A percentile compares a stretch with the other conserved stretches of the same genome.
Evolutionary conservation across 1,284 basidiomycete genomes (phyloP).

Genomic region (Farysia itapuensis): DNA sequence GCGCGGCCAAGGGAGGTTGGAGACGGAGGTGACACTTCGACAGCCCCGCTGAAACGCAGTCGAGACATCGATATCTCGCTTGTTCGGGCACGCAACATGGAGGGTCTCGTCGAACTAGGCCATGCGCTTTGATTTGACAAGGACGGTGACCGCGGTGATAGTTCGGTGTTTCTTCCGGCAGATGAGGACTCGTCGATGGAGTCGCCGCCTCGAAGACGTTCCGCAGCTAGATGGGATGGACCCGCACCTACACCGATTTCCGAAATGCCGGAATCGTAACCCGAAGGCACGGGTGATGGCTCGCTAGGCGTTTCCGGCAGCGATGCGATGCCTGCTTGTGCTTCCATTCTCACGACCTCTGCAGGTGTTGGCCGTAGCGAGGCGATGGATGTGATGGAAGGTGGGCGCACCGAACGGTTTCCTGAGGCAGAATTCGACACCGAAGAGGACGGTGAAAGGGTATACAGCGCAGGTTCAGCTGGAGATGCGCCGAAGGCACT

Average conservation of each 20-base stretch:
- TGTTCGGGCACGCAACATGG: constrained; percentile 13
- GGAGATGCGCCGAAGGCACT: constrained; percentile 15
- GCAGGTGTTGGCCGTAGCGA: constrained; percentile 33
- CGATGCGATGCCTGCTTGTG: constrained; percentile 46
- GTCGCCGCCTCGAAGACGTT: too few relatives aligned
- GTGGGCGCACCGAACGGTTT: not conserved
- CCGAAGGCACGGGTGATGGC: constrained; percentile 21
- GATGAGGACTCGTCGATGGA: constrained; percentile 19
- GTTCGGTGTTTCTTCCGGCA: not conserved
- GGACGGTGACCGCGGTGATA: constrained; percentile 12
- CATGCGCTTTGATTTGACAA: constrained; percentile 11
- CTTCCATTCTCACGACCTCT: constrained; percentile 45
- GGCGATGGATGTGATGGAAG: not conserved
- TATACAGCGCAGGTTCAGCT: constrained; percentile 18
- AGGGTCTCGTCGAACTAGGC: constrained; percentile 24
- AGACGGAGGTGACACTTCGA: too few relatives aligned
- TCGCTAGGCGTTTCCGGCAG: constrained; percentile 41
- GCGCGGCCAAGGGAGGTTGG: too few relatives aligned
- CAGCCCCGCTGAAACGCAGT: not conserved
- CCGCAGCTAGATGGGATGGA: too few relatives aligned
- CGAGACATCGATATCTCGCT: constrained; percentile 27
- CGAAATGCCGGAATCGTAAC: constrained; percentile 4
- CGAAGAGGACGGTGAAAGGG: constrained; percentile 9
- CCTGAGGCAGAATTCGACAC: too few relatives aligned
- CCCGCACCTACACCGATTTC: too few relatives aligned